Evolutionary conservation across 805 yeast genomes (phyloP).

Genomic region (Barnettozyma populi): DNA sequence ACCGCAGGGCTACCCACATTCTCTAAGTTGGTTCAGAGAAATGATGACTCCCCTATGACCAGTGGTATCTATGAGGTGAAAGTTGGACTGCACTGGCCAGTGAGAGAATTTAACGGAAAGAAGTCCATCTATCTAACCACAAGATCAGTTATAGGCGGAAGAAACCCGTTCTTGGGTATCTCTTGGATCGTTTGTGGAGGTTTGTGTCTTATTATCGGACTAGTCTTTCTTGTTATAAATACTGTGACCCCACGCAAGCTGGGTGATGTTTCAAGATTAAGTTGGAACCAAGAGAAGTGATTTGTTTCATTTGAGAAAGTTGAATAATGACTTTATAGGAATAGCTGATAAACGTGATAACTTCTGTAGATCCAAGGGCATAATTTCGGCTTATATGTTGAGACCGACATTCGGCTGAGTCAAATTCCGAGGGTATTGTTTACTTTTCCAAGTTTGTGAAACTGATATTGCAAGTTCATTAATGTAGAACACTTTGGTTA

Average conservation of each 20-base stretch:
- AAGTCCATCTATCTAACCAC: conserved; percentile 66
- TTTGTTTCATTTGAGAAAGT: not conserved
- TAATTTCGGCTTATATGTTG: too few relatives aligned
- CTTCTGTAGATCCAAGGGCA: not conserved
- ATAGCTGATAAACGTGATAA: not conserved
- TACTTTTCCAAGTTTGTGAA: not conserved
- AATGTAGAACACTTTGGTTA: not conserved
- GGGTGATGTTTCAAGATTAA: conserved; percentile 65
- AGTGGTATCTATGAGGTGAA: conserved; percentile 59
- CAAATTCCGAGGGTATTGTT: conserved; percentile 4
- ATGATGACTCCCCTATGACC: conserved; percentile 47
- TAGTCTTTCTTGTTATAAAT: conserved; percentile 48
- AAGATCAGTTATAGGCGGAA: conserved; percentile 71
- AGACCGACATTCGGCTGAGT: too few relatives aligned
- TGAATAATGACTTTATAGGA: too few relatives aligned
- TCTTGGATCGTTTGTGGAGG: conserved; percentile 75
- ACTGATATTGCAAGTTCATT: not conserved
- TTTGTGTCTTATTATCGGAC: conserved; percentile 53
- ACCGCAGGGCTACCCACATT: conserved; percentile 69
- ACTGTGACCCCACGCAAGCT: conserved; percentile 61
- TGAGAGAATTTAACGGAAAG: conserved; percentile 57
- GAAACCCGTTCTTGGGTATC: conserved; percentile 65
- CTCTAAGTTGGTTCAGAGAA: conserved; percentile 60
- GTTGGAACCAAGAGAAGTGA: conserved; percentile 56
- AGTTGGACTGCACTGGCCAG: conserved; percentile 78